Percentiles rank a stretch among this genome's conserved stretches.
Conservation (phyloP, 2,329 filamentous ascomycete species). For the Phyllosticta citrichinensis region DNA sequence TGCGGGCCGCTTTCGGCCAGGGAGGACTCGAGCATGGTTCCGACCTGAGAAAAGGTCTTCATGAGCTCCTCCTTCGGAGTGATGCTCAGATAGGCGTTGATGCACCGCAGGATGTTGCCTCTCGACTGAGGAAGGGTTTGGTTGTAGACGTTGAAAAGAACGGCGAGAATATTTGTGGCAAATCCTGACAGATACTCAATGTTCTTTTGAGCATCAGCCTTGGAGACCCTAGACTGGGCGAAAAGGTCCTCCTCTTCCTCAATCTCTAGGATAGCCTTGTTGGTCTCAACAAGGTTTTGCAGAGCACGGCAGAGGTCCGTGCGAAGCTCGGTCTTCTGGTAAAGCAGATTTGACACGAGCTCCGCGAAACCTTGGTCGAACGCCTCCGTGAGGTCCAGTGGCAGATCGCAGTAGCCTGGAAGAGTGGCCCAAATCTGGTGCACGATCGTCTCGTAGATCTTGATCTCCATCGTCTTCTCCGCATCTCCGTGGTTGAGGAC, state of each 20-base stretch:
- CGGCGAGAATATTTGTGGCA: constrained; percentile 80
- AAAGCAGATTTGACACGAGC: constrained; percentile 80
- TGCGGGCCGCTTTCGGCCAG: constrained; percentile 51
- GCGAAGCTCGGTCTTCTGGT: constrained; percentile 80
- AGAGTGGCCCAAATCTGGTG: constrained; percentile 92
- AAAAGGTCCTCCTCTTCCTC: constrained; percentile 62
- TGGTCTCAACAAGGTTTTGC: constrained; percentile 82
- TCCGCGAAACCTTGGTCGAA: constrained; percentile 89
- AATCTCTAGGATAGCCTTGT: constrained; percentile 66
- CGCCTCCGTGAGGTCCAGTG: constrained; percentile 54
- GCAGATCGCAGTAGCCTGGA: constrained; percentile 89
- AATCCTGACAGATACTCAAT: constrained; percentile 70
- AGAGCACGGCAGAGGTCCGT: constrained; percentile 79
- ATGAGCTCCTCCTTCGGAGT: constrained; percentile 69
- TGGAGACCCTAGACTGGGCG: constrained; percentile 68
- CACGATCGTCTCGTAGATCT: constrained; percentile 94
- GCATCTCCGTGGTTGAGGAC: constrained; percentile 72
- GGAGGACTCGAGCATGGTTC: constrained; percentile 67
- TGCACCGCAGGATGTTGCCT: constrained; percentile 83
- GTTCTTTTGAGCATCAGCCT: constrained; percentile 65
- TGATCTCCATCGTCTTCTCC: constrained; percentile 90
- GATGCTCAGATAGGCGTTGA: constrained; percentile 90
- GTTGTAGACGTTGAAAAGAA: constrained; percentile 98
- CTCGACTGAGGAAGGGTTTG: constrained; percentile 89
- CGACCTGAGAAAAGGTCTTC: constrained; percentile 81